Conservation (phyloP, 108 stramenopile genomes). For the Thalassiosira profunda region DNA sequence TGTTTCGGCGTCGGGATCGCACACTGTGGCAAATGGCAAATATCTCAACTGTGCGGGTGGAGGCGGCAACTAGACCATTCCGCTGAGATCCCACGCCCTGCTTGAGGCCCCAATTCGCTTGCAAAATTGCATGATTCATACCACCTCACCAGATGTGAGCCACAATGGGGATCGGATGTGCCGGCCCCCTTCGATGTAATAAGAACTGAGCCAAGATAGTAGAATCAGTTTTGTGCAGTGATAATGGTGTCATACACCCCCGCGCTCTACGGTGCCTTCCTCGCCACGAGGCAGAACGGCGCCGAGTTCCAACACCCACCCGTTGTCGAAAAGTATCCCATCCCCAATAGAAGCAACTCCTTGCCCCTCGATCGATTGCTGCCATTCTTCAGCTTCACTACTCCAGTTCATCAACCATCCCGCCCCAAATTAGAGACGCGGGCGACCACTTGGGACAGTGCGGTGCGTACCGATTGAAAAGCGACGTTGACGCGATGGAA, state of each 20-base stretch:
- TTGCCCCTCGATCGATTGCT: not conserved
- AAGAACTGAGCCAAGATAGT: too few relatives aligned
- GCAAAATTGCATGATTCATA: too few relatives aligned
- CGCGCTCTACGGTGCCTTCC: too few relatives aligned
- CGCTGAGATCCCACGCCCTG: too few relatives aligned
- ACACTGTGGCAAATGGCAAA: constrained; percentile 13
- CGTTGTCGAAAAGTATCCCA: constrained; percentile 38
- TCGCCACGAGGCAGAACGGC: constrained; percentile 36
- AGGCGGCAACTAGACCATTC: too few relatives aligned
- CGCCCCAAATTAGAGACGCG: constrained; percentile 32
- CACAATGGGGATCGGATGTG: too few relatives aligned
- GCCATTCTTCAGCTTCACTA: not conserved
- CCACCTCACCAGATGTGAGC: too few relatives aligned
- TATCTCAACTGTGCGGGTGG: too few relatives aligned
- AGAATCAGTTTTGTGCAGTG: too few relatives aligned
- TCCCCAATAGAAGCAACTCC: constrained; percentile 16
- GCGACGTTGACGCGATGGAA: constrained; percentile 14
- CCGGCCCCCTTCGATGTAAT: too few relatives aligned
- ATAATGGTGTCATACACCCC: too few relatives aligned
- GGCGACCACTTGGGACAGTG: constrained; percentile 18
- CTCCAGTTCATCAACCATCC: constrained; percentile 40
- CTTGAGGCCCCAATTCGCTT: too few relatives aligned
- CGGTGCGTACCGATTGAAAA: constrained; percentile 26
- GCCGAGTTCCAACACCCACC: constrained; percentile 33
- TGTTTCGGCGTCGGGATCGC: constrained; percentile 20